A percentile compares a stretch with the other conserved stretches of the same genome.
phyloP scores from a whole-genome alignment of 2,329 filamentous ascomycete species.

The Fusarium tuaranense region DNA sequence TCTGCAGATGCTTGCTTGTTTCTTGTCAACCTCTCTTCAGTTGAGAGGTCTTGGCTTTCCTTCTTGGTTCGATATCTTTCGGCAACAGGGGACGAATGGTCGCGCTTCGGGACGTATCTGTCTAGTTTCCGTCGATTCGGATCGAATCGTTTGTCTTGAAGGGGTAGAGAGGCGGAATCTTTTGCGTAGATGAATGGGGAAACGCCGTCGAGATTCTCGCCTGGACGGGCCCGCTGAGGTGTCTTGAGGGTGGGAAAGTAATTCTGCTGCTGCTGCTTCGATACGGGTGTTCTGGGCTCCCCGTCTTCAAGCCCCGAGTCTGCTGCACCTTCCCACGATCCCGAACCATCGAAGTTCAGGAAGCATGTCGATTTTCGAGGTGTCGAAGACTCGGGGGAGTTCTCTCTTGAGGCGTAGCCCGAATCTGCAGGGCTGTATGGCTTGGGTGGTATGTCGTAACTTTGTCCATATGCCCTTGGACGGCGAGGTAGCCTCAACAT shows the following conservation, averaged over 20 bases:
- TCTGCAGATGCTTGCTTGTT: constrained; percentile 56
- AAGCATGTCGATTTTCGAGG: constrained; percentile 8
- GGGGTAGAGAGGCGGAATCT: neutral
- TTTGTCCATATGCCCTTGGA: constrained; percentile 13
- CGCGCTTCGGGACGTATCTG: constrained; percentile 63
- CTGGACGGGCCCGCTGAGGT: neutral
- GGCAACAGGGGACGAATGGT: constrained; percentile 48
- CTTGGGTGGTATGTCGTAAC: constrained; percentile 1
- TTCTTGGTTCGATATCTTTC: constrained; percentile 63
- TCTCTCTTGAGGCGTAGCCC: constrained; percentile 46
- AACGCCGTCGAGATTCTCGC: constrained; percentile 9
- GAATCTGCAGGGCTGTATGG: constrained; percentile 43
- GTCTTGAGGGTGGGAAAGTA: neutral
- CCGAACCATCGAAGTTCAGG: constrained; percentile 34
- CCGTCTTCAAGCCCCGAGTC: constrained; percentile 3
- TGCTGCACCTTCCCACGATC: constrained; percentile 10
- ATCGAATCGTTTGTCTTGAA: constrained; percentile 17
- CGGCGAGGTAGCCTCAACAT: constrained; percentile 25
- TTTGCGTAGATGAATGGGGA: constrained; percentile 31
- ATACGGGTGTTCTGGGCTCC: neutral
- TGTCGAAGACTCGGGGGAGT: constrained; percentile 16
- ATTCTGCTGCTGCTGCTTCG: neutral
- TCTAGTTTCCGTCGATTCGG: constrained; percentile 50
- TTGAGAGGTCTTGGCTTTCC: constrained; percentile 54
- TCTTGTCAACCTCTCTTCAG: constrained; percentile 58